phyloP scores from a whole-genome alignment of 257 asterid species.

The Henckelia pumila region DNA sequence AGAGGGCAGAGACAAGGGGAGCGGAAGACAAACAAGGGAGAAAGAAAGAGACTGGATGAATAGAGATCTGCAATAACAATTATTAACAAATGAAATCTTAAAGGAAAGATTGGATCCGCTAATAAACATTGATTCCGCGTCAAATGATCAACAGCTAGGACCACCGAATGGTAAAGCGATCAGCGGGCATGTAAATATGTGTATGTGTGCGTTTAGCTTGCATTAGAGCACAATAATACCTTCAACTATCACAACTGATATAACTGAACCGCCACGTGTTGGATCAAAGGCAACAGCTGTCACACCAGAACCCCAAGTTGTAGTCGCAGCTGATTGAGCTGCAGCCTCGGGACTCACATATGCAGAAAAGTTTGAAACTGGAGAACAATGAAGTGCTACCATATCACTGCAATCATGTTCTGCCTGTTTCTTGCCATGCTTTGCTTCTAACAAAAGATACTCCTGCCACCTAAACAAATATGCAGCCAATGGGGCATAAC shows the following conservation, averaged over 20 bases:
- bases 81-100: not conserved
- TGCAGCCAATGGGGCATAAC: slow-evolving; percentile 93
- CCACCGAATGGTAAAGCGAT: not conserved
- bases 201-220: too few species aligned
- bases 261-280: slow-evolving; percentile 95
- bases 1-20: not conserved
- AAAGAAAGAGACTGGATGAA: not conserved
- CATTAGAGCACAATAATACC: slow-evolving; percentile 36
- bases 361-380: slow-evolving; percentile 98
- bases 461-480: slow-evolving; percentile 98
- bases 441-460: slow-evolving; percentile 71
- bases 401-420: slow-evolving; percentile 74
- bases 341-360: slow-evolving; percentile 99
- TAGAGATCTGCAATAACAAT: not conserved
- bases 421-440: slow-evolving; percentile 63
- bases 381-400: slow-evolving; percentile 91
- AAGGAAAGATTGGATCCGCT: slow-evolving; percentile 3
- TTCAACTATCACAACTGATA: slow-evolving; percentile 95
- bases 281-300: slow-evolving; percentile 99
- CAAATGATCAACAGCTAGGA: slow-evolving; percentile 6
- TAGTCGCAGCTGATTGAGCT: slow-evolving; percentile 84
- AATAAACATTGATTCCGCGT: slow-evolving; percentile 7
- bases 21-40: not conserved
- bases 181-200: slow-evolving; percentile 6
- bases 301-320: slow-evolving; percentile 99